A percentile compares a stretch with the other conserved stretches of the same genome.
Conservation (phyloP, 176 grass and related monocot species). For the Thinopyrum elongatum region DNA sequence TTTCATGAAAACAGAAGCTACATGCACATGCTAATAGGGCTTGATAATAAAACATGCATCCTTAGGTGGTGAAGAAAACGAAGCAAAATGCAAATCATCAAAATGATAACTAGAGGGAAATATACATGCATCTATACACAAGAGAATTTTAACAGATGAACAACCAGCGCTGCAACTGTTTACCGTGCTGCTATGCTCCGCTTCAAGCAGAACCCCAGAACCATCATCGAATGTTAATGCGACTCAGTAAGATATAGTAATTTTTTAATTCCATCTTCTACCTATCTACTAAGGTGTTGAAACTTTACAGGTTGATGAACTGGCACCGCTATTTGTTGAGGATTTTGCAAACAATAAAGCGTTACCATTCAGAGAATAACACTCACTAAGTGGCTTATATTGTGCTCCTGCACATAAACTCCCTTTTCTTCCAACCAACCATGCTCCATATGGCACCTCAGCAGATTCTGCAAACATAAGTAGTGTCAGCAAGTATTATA, state of each 20-base stretch:
- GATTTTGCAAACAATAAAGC: not conserved
- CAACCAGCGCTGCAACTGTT: not conserved
- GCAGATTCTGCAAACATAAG: slow-evolving; percentile 49
- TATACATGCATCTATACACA: not conserved
- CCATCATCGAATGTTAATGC: not conserved
- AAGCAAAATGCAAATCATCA: slow-evolving; percentile 6
- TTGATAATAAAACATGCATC: not conserved
- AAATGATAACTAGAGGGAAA: not conserved
- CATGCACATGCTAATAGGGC: not conserved
- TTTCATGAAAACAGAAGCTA: slow-evolving; percentile 13
- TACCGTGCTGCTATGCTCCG: not conserved
- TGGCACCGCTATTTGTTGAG: not conserved
- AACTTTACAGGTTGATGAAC: slow-evolving; percentile 12
- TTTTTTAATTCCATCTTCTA: not conserved
- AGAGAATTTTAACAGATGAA: not conserved
- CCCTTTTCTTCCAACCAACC: slow-evolving; percentile 73
- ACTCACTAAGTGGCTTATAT: slow-evolving; percentile 75
- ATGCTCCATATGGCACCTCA: slow-evolving; percentile 59
- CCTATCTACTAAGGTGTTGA: not conserved
- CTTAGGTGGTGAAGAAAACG: slow-evolving; percentile 21
- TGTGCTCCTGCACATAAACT: slow-evolving; percentile 68
- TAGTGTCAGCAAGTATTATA: slow-evolving; percentile 14
- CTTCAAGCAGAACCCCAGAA: not conserved
- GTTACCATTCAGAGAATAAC: slow-evolving; percentile 7
- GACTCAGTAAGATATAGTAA: not conserved